These are phyloP conservation scores for Capsicum pubescens DNA, from an alignment of 257 asterid genomes.

Conservation along the genomic window DNA sequence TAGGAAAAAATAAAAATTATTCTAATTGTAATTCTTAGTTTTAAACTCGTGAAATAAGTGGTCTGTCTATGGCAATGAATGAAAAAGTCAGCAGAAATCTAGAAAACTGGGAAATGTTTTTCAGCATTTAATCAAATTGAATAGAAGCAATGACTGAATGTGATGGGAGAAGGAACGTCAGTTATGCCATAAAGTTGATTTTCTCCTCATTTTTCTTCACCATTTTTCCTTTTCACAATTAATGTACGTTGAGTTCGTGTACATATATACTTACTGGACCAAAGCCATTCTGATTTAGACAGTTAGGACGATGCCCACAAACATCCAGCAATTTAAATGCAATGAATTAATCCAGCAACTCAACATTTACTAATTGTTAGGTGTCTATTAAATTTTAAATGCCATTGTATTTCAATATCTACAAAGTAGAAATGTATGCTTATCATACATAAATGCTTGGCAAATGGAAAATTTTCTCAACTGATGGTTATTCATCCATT, in stretches of 20 bases:
- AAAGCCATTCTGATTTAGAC: not conserved
- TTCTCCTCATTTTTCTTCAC: not conserved
- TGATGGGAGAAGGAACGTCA: not conserved
- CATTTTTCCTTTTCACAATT: constrained; percentile 4
- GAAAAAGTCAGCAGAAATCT: not conserved
- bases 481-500: not conserved
- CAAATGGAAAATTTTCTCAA: not conserved
- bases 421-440: not conserved
- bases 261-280: constrained; percentile 18
- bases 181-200: not conserved
- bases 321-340: constrained; percentile 1
- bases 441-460: not conserved
- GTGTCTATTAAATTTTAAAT: not conserved
- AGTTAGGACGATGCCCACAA: not conserved
- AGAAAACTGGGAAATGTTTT: not conserved
- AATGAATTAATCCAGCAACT: too few relatives aligned
- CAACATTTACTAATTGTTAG: not conserved
- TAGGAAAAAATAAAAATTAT: not conserved
- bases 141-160: not conserved
- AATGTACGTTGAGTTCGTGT: not conserved
- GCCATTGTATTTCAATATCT: not conserved
- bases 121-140: not conserved
- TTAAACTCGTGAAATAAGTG: not conserved
- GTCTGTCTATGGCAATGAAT: not conserved
- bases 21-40: not conserved